Evolutionary conservation across 1,284 basidiomycete species (phyloP), one percentile per base, ranked within the genome.

Genomic region (Heterobasidion annosum): DNA sequence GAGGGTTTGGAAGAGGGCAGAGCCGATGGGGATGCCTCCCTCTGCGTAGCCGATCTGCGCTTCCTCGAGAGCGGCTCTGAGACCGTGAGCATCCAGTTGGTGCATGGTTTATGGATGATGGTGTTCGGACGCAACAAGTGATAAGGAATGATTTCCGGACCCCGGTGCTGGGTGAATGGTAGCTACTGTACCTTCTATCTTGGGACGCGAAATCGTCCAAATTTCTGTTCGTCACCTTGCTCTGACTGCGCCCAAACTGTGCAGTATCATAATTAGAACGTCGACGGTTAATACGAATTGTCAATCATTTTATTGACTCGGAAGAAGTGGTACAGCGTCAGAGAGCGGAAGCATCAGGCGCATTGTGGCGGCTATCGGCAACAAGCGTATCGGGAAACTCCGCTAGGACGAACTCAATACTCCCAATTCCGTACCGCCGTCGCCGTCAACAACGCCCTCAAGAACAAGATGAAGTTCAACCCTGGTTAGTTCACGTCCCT

Each of bases 401-500:
- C 46, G 34, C 35, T 47, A 19, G 19, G 10, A 25, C 50, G 46
- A 59, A 59, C 58, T 57, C 58, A 59, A 51, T 56, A 52, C 51
- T 13, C 37, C 51, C 10, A 45, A 53, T 47, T 18, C 33, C 46
- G 52, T 59, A 51, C 50, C 56, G 54, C 47, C 56, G 58, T 68
- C 67, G 68, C 68, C 71, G 74, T 66, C 70, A 69, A 70, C 71
- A 74, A 73, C 74, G 72, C 68, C 79, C 75, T 81, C 81, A 81
- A 85, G 80, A 79, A 70, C 76, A 83, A 77, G 75, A 88, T 88
- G 84, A 88, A 88, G 75, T 80, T 74, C 75, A 88, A 85, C 73
- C 75, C 82, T 66, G 86, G 86, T 88, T 64, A 76, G 85, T 83
- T 63, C 58, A 61, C 58, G 56, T 62, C 58, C 53, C 53, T 49